Percentiles rank a stretch among this genome's conserved stretches.
These are phyloP conservation scores for Suhomyces wounanorum DNA, from an alignment of 1,139 yeast species.

Conservation along the genomic window DNA sequence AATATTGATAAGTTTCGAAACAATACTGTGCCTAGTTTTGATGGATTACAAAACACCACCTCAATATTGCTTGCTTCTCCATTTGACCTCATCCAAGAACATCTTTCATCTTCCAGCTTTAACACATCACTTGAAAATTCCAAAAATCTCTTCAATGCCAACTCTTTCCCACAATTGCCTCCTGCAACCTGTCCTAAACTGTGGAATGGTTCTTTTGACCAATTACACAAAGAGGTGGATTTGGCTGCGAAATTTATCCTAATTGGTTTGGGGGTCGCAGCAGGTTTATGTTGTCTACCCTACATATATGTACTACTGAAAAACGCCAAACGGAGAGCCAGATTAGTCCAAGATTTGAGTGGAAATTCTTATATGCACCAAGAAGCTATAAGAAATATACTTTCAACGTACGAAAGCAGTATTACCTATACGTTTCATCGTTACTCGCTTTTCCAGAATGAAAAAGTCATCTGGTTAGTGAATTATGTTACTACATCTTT, in stretches of 20 bases:
- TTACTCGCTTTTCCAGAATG: slow-evolving; percentile 4
- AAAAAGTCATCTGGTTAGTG: slow-evolving; percentile 42
- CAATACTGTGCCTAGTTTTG: slow-evolving; percentile 16
- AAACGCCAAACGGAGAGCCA: slow-evolving; percentile 50
- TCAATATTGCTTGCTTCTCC: slow-evolving; percentile 15
- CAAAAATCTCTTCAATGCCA: neutral
- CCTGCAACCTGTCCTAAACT: neutral
- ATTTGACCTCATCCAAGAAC: slow-evolving; percentile 12
- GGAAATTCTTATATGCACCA: slow-evolving; percentile 4
- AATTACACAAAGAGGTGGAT: slow-evolving; percentile 38
- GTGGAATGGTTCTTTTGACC: neutral
- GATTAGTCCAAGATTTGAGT: slow-evolving; percentile 26
- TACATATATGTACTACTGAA: slow-evolving; percentile 45
- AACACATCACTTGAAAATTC: slow-evolving; percentile 5
- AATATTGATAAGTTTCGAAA: slow-evolving; percentile 15
- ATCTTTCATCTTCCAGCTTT: slow-evolving; percentile 11
- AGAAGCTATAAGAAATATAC: slow-evolving; percentile 14
- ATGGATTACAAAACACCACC: slow-evolving; percentile 16
- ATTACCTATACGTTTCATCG: slow-evolving; percentile 18
- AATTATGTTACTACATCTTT: slow-evolving; percentile 52
- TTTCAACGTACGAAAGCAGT: slow-evolving; percentile 23
- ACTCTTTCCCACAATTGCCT: neutral
- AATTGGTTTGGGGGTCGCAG: slow-evolving; percentile 36
- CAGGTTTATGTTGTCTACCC: slow-evolving; percentile 36
- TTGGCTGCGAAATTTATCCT: slow-evolving; percentile 39